Evolutionary conservation across 2,329 filamentous ascomycete species (phyloP).

Genomic region (Lachnellula arida): DNA sequence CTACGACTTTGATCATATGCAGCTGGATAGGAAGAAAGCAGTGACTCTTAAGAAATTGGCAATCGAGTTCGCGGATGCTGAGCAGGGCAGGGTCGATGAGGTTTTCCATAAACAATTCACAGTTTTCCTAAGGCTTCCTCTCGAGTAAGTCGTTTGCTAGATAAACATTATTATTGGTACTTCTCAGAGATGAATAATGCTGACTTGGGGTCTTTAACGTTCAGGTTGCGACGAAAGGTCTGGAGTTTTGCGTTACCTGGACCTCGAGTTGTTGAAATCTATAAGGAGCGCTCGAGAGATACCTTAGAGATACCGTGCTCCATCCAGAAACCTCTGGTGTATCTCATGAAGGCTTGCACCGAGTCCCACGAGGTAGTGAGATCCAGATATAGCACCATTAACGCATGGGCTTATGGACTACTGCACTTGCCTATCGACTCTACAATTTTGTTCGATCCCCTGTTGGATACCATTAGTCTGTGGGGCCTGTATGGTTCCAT

Average conservation of each 20-base stretch:
- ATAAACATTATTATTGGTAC: too few species aligned
- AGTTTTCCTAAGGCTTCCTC: too few species aligned
- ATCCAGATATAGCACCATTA: background rate
- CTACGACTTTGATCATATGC: too few species aligned
- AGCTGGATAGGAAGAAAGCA: too few species aligned
- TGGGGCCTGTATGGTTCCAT: too few species aligned
- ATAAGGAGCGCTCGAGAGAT: background rate
- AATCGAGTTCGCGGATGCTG: too few species aligned
- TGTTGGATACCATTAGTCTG: background rate
- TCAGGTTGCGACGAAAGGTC: background rate
- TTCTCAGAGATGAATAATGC: too few species aligned
- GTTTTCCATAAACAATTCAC: too few species aligned
- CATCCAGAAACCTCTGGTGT: background rate
- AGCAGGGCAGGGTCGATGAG: too few species aligned
- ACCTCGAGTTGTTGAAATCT: background rate
- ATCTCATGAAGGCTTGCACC: background rate
- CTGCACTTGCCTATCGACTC: background rate
- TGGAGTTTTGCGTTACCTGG: background rate
- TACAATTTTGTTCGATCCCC: background rate
- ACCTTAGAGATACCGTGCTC: background rate
- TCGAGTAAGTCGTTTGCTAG: too few species aligned
- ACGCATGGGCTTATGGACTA: background rate
- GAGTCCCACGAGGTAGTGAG: background rate
- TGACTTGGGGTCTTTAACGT: too few species aligned
- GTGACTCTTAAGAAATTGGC: too few species aligned